phyloP scores from a whole-genome alignment of 495 filamentous ascomycete genomes.

The Neurospora sp. region DNA sequence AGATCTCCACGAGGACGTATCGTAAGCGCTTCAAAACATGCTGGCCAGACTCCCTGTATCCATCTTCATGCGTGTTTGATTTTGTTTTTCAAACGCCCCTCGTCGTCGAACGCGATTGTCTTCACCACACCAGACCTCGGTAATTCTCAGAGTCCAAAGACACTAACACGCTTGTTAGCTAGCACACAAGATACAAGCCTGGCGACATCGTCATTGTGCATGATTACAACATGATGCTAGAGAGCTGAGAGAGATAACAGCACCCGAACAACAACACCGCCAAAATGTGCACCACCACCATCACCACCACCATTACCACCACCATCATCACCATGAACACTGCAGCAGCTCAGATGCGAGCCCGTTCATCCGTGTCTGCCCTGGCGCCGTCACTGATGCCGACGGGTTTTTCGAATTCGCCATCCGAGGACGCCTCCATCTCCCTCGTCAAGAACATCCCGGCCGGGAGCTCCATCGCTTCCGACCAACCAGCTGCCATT shows the following conservation, averaged over 20 bases:
- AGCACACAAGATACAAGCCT: slow-evolving; percentile 66
- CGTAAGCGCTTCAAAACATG: background rate
- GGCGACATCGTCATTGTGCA: slow-evolving; percentile 87
- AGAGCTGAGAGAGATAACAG: too few relatives aligned
- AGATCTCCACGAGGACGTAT: background rate
- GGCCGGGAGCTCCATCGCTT: background rate
- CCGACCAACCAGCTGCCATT: background rate
- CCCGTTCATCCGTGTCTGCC: too few relatives aligned
- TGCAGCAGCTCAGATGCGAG: too few relatives aligned
- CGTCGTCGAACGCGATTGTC: background rate
- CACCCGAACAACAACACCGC: too few relatives aligned
- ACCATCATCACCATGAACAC: too few relatives aligned
- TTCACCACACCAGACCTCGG: background rate
- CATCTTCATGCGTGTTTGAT: background rate
- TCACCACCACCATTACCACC: background rate
- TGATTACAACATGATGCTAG: slow-evolving; percentile 78
- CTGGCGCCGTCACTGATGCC: too few relatives aligned
- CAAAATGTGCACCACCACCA: background rate
- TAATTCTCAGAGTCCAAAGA: background rate
- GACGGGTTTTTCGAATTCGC: background rate
- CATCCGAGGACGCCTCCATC: background rate
- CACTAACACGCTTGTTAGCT: background rate
- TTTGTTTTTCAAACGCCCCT: background rate
- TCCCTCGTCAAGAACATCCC: background rate
- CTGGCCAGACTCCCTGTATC: background rate